phyloP scores from a whole-genome alignment of 1,284 basidiomycete genomes.

The Trichosporon ovoides region DNA sequence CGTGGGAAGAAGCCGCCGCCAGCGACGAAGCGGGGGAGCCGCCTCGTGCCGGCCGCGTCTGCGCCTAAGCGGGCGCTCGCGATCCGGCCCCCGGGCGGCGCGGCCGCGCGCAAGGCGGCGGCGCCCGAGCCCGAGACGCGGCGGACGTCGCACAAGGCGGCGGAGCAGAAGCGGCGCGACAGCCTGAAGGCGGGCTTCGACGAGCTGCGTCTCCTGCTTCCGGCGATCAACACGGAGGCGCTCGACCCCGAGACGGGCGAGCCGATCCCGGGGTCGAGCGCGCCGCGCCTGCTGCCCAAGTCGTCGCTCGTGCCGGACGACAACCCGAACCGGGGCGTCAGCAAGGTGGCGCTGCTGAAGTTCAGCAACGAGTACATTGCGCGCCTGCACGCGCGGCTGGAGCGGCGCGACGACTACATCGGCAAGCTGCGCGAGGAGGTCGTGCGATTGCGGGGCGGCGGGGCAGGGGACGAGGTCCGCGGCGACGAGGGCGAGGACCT shows the following conservation, averaged over 20 bases:
- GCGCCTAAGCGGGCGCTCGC: conserved; percentile 38
- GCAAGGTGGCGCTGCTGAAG: conserved; percentile 84
- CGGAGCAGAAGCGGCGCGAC: conserved; percentile 94
- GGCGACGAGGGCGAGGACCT: conserved; percentile 38
- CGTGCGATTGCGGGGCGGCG: conserved; percentile 54
- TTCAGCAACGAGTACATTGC: conserved; percentile 84
- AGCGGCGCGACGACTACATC: conserved; percentile 78
- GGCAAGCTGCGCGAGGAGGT: conserved; percentile 65
- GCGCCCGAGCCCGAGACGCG: conserved; percentile 41
- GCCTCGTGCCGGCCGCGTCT: conserved; percentile 20
- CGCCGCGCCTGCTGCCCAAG: conserved; percentile 77
- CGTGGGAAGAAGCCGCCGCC: conserved; percentile 14
- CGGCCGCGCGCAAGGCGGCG: conserved; percentile 38
- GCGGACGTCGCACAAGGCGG: conserved; percentile 91
- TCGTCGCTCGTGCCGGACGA: conserved; percentile 62
- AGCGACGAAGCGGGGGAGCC: conserved; percentile 18
- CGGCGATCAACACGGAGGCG: conserved; percentile 65
- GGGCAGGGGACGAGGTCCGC: conserved; percentile 23
- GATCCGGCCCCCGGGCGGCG: conserved; percentile 31
- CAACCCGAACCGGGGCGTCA: conserved; percentile 90
- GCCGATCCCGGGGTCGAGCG: conserved; percentile 75
- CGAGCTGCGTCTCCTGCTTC: conserved; percentile 79
- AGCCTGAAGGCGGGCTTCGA: conserved; percentile 94
- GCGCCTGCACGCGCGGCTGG: conserved; percentile 68
- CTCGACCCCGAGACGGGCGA: conserved; percentile 62